Evolutionary conservation across 108 stramenopile genomes (phyloP), one percentile per base, ranked within the genome.

Genomic region (Epipyxis sp.): DNA sequence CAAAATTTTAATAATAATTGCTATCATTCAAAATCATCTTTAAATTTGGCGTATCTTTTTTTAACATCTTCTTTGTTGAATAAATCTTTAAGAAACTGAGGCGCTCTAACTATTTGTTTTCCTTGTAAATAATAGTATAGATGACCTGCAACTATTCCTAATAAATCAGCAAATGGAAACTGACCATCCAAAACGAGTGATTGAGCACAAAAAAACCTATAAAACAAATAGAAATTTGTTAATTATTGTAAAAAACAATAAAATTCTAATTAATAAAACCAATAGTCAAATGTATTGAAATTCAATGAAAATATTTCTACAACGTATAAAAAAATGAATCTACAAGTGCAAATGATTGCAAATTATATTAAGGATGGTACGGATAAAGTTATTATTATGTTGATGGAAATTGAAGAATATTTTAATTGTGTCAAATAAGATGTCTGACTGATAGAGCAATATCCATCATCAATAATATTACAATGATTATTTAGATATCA

Each of bases 91-190:
- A 65, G 6, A 29, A 3, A 16, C 6, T 29, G 34, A 37, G 61
- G 61, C 34, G 35, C 61, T 6, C 6, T 65, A 10, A 65, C 20
- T 16, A 65, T 10, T 32, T 37, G 34, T 32, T 65, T 65, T 29
- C 34, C 6, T 37, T 37, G 3, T 13, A 65, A 25, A 65, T 65
- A 65, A 65, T 3, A 65, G 34, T 65, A 65, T 29, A 65, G 10
- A 71, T 98, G 95, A 27, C 97, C 97, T 83, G 95, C 94, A 27
- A 93, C 91, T 69, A 98, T 93, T 1, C 97, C 97, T 69, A 94
- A 81, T 69, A 96, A 90, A 80, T 98, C 97, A 68, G 94, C 83
- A 50, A 91, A 69, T 3, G 97, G 97, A 1, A 90, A 77, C 76
- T 92, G 93, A 29, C 94, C 94, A 78, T 98, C 97, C 25, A 96